These are phyloP conservation scores for Peniophora sp. DNA, from an alignment of 1,284 basidiomycete species.

Conservation along the genomic window DNA sequence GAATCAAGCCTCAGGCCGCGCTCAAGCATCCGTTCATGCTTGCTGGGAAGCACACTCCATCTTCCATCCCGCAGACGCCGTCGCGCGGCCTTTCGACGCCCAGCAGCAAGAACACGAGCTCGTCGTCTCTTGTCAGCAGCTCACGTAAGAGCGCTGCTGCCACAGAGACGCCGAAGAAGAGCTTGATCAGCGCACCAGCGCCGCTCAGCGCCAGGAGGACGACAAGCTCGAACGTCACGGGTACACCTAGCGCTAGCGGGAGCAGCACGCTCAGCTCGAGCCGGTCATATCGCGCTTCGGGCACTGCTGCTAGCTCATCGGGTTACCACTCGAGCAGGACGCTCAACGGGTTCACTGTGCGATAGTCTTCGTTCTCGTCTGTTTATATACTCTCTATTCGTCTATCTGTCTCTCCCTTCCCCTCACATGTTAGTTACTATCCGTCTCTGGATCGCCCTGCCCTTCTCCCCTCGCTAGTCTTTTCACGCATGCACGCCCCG, in stretches of 20 bases:
- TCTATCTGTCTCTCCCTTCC: neutral
- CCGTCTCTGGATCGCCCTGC: neutral
- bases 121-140: conserved; percentile 4
- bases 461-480: neutral
- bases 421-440: neutral
- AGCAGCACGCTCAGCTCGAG: conserved; percentile 25
- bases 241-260: conserved; percentile 46
- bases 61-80: conserved; percentile 29
- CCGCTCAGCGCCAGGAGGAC: conserved; percentile 66
- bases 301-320: conserved; percentile 27
- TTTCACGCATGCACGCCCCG: neutral
- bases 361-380: conserved; percentile 4
- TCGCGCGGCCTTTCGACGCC: neutral
- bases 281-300: conserved; percentile 31
- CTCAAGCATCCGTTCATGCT: conserved; percentile 87
- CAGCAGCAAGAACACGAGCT: conserved; percentile 6
- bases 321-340: conserved; percentile 36
- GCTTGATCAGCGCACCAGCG: conserved; percentile 77
- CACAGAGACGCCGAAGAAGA: conserved; percentile 77
- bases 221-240: conserved; percentile 38
- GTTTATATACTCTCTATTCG: neutral
- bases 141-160: conserved; percentile 43
- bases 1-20: conserved; percentile 91
- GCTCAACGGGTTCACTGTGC: conserved; percentile 25
- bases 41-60: conserved; percentile 42